Evolutionary conservation across 140 eudicot genomes (phyloP), one percentile per base, ranked within the genome.

Genomic region (Oenanthe javanica): DNA sequence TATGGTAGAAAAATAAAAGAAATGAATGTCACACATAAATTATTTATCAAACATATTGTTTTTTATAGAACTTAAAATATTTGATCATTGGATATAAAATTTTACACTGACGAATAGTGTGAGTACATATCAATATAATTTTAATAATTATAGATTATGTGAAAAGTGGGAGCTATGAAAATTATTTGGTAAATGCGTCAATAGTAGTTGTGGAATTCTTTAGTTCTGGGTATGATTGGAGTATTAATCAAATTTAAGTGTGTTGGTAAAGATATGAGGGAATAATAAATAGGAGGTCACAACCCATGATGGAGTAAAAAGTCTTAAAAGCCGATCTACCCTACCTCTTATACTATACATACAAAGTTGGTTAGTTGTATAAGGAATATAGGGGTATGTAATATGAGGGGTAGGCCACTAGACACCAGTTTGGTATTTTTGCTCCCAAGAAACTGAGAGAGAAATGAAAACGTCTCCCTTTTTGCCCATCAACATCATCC

Each of bases 401-500:
- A 21, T 59, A 18, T 59, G 67, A 59, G 67, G 67, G 61, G 8
- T 9, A 46, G 9, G 57, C 57, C 31, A 31, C 31, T 31, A 13
- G 57, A 5, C 69, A 67, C 73, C 45, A 67, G 45, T 67, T 67
- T 67, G 18, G 73, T 67, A 10, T 25, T 67, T 52, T 12, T 14
- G 5, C 15, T 14, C 2, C 71, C 71, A 63, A 63, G 71, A 63
- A 63, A 25, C 19, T 0, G 43, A 25, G 73, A 63, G 71, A 67
- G 21, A 31, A 67, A 67, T 67, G 73, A 67, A 3, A 67, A 12
- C 73, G 12, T 67, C 42, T 14, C 31, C 45, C 45, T 67, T 67
- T 61, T 61, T 61, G 80, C 50, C 84, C 77, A 71, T 81, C 78
- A 40, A 71, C 50, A 14, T 40, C 76, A 31, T 31, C 31, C 40